Conservation (phyloP, 2,329 filamentous ascomycete species). For the Fusarium pseudoanthophilum region DNA sequence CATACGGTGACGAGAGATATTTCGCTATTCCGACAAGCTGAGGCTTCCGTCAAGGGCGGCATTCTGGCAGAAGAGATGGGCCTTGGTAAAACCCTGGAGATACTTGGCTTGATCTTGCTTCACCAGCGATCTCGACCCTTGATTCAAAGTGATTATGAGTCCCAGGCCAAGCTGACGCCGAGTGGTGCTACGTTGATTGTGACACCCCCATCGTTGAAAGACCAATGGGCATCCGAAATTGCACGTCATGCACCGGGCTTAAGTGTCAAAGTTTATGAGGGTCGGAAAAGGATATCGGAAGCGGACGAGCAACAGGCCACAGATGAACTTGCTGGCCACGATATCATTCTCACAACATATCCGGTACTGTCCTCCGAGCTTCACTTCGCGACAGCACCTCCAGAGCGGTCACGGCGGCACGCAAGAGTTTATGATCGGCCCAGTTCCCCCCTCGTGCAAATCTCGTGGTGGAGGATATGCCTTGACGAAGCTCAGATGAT, state of each 20-base stretch:
- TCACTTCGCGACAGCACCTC: constrained; percentile 77
- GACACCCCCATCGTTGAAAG: constrained; percentile 64
- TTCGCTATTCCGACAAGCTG: constrained; percentile 54
- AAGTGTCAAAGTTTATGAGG: constrained; percentile 66
- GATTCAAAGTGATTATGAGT: constrained; percentile 39
- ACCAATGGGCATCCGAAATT: constrained; percentile 72
- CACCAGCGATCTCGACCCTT: constrained; percentile 59
- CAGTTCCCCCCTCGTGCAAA: constrained; percentile 80
- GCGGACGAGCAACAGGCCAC: constrained; percentile 55
- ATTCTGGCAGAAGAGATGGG: constrained; percentile 87
- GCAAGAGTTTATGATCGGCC: constrained; percentile 72
- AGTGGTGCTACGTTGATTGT: constrained; percentile 71
- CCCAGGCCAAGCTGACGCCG: constrained; percentile 55
- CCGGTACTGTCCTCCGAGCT: constrained; percentile 81
- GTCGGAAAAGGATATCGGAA: constrained; percentile 53
- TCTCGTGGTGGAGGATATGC: constrained; percentile 88
- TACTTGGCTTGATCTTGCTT: constrained; percentile 75
- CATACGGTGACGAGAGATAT: constrained; percentile 66
- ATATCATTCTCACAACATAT: constrained; percentile 74
- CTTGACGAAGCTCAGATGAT: constrained; percentile 91
- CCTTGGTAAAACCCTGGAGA: constrained; percentile 81
- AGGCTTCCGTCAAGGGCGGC: constrained; percentile 64
- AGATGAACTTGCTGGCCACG: constrained; percentile 59
- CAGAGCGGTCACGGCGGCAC: constrained; percentile 74
- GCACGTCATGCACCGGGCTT: constrained; percentile 67